Evolutionary conservation across 2,329 filamentous ascomycete genomes (phyloP).

Genomic region (Exophiala dermatitidis): DNA sequence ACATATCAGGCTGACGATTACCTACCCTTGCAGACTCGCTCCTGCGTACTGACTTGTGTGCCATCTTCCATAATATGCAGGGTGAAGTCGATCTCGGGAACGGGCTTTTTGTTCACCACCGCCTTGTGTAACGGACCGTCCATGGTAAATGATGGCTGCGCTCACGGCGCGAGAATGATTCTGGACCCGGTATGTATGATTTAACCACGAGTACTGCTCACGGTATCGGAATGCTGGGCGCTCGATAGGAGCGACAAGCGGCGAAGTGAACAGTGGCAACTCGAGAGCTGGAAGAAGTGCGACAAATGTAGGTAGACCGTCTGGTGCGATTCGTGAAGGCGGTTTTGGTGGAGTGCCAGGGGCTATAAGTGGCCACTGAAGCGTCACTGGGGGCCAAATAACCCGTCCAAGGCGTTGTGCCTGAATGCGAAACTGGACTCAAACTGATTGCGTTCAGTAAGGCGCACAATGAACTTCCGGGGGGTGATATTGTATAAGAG

Average conservation of each 20-base stretch:
- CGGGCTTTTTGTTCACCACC: constrained; percentile 87
- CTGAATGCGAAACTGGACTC: constrained; percentile 10
- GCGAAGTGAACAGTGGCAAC: constrained; percentile 6
- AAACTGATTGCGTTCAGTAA: constrained; percentile 1
- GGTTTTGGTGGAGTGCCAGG: neutral
- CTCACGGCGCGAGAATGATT: constrained; percentile 18
- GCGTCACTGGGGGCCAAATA: neutral
- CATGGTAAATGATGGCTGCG: constrained; percentile 32
- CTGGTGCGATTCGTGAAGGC: neutral
- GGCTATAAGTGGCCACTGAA: neutral
- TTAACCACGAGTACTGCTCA: neutral
- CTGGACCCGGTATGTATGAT: neutral
- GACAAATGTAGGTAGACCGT: neutral
- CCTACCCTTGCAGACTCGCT: constrained; percentile 97
- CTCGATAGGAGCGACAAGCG: constrained; percentile 1
- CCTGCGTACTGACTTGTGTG: constrained; percentile 85
- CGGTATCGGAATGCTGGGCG: neutral
- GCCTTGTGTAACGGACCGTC: constrained; percentile 64
- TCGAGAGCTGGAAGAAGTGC: neutral
- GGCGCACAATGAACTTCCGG: constrained; percentile 7
- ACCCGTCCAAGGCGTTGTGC: neutral
- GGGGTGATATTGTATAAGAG: constrained; percentile 18
- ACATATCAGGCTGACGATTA: neutral
- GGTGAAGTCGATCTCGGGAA: constrained; percentile 97
- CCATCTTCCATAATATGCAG: constrained; percentile 98